Base-by-base conservation (phyloP, 2,329 filamentous ascomycete genomes). In the Trichoderma brevicompactum region DNA sequence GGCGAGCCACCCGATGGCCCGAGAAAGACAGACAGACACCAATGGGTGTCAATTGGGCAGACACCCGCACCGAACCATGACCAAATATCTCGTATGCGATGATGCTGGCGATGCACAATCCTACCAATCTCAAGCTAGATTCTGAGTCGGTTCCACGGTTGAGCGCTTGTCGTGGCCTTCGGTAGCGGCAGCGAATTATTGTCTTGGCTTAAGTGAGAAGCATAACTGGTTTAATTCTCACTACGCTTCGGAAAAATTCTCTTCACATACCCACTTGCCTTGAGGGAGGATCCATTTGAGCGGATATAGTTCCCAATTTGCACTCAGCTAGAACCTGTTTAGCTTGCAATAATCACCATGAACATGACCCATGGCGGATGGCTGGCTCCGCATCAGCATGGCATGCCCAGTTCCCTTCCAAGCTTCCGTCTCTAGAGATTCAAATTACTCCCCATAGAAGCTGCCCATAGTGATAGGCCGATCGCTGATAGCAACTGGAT, bases 1-100 rank as follows among this genome's bases (percentile, higher is more conserved):
- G 32, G 36, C n/a, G 36, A 52, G 32, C 38, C 46, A 62, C n/a
- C 58, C 58, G 58, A 62, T 62, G 58, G 58, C 36, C 58, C 58
- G 58, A 62, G 38, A 19, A 15, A 61, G 15, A 32, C 23, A 52
- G 54, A 44, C 10, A 10, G 43, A 59, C 19, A 13, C 40, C 46
- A 53, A 43, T 62, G 49, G 38, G 59, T 48, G 49, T 52, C 46
- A 52, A 43, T 43, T 52, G 58, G 49, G 48, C 40, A 15, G 40
- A 38, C 48, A 53, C 41, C 17, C 32, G 44, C n/a, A 59, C 12
- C 28, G 10, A 48, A 12, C 17, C 32, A 38, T 34, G 55, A 59
- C 8, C 44, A 49, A 49, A 48, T 53, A 48, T 38, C 43, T 52
- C 58, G 59, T 53, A 62, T 61, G 23, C 40, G 28, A 44, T 41